These are phyloP conservation scores for Bryoglossum gracile DNA, from an alignment of 495 filamentous ascomycete species.

Conservation along the genomic window DNA sequence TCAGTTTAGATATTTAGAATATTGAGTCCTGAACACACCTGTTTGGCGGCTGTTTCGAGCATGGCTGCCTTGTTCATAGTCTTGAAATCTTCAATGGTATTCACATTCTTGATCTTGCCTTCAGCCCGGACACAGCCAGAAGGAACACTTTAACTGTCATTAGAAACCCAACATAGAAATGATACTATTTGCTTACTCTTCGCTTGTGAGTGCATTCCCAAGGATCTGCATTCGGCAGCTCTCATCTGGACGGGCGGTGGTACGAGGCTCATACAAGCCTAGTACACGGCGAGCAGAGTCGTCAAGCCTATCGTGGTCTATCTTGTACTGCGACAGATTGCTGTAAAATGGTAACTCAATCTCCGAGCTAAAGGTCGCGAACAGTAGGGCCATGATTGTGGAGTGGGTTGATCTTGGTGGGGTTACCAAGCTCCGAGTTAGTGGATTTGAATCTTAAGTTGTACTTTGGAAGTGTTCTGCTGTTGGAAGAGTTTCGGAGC, in stretches of 20 bases:
- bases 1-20: not conserved
- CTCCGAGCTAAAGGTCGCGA: constrained; percentile 83
- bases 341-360: constrained; percentile 94
- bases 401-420: too few species aligned
- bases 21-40: constrained; percentile 40
- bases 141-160: constrained; percentile 50
- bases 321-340: constrained; percentile 78
- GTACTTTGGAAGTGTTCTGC: too few species aligned
- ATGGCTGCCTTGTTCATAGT: constrained; percentile 64
- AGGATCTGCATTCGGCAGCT: constrained; percentile 83
- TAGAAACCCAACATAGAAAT: constrained; percentile 3
- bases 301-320: constrained; percentile 93
- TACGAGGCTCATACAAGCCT: constrained; percentile 83
- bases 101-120: constrained; percentile 91
- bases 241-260: constrained; percentile 56
- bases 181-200: constrained; percentile 53
- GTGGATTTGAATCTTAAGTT: too few species aligned
- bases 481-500: too few species aligned
- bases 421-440: too few species aligned
- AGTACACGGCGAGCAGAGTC: constrained; percentile 79
- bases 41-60: constrained; percentile 65
- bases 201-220: constrained; percentile 72
- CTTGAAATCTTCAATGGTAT: constrained; percentile 90
- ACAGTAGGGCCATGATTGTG: constrained; percentile 43
- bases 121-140: constrained; percentile 72